Evolutionary conservation across 2,329 filamentous ascomycete species (phyloP), one percentile per base, ranked within the genome.

Genomic region (Phoma sp.): DNA sequence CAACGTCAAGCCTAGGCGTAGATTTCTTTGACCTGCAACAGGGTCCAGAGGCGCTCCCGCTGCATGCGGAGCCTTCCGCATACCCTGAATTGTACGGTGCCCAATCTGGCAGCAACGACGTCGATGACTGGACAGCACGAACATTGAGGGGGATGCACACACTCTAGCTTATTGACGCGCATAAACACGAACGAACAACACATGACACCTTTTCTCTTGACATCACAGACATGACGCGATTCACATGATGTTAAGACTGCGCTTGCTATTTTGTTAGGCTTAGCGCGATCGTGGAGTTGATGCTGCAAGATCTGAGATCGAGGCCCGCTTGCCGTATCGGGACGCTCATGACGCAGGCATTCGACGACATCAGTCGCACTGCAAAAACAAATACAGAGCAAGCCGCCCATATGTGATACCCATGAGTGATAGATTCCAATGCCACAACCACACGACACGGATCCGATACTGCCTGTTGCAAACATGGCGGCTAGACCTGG

Each of bases 331-430:
- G 59, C 66, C 60, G 38, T 56, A 51, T 69, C 64, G 43, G 61
- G 60, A 56, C 43, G 47, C 57, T 68, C 64, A 71, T 72, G 68
- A 72, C 69, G 69, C 68, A 71, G 59, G 51, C 33, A 54, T 63
- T 55, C 32, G 63, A 66, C 47, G 42, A 39, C 32, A 52, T 37
- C 52, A 57, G 48, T 59, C 52, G 45, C 34, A 50, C 45, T 49
- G 37, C 37, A 53, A 55, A 57, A 40, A 43, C 45, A 49, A 42
- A 54, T 36, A 49, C 39, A 49, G 18, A 21, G 32, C 34, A 45
- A 34, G 12, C 51, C 32, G 39, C 7, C 39, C 28, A 29, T n/a
- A 20, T 11, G n/a, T 26, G 10, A 4, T 30, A 7, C 12, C 17
- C 21, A 37, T 17, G 30, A 47, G 23, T 46, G 25, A 45, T 40